Base-by-base conservation (phyloP, 2,329 filamentous ascomycete genomes). In the Exophiala spinifera region DNA sequence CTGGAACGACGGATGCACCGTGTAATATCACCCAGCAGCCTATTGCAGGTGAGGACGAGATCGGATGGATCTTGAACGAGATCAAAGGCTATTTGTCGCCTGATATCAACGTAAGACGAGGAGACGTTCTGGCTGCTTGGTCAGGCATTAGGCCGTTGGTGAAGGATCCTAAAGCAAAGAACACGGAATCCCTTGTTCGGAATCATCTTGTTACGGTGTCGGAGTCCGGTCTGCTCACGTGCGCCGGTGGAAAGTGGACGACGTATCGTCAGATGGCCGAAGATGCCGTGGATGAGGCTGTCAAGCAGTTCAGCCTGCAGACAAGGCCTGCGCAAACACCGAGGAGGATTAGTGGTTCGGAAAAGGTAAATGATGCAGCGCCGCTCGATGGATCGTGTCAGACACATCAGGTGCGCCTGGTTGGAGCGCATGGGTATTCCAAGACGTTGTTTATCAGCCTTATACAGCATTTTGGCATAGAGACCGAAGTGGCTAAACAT, bases 221-320 rank as follows among this genome's bases (percentile, higher is more conserved):
- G n/a, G 72, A 80, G 1, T 89, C 88, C 5, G 90, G 90, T 10
- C 79, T 95, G 17, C 74, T 95, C 61, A 95, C 90, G 31, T 91
- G 89, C 66, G 89, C 89, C 23, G 90, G 90, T 63, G 90, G 90
- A 45, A 95, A 95, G 74, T 95, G 90, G 90, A 95, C 90, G 2
- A 95, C 90, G 1, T 95, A 95, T 74, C 86, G 90, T 53, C 88
- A 95, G 71, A 95, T 95, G 90, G 88, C 89, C 19, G 89, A 95
- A 72, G 89, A 95, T 69, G 88, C 87, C 42, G 89, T 95, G 40
- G 89, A 95, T 65, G 88, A 89, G 8, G 59, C 62, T 25, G 61
- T 65, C 55, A 63, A 58, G 20, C 53, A 59, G 34, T 65, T 65
- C 53, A 49, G 49, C 5, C 49, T 65, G 25, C 51, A 56, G 34